Evolutionary conservation across 116 monocot genomes (phyloP).

Genomic region (Cymodocea nodosa): DNA sequence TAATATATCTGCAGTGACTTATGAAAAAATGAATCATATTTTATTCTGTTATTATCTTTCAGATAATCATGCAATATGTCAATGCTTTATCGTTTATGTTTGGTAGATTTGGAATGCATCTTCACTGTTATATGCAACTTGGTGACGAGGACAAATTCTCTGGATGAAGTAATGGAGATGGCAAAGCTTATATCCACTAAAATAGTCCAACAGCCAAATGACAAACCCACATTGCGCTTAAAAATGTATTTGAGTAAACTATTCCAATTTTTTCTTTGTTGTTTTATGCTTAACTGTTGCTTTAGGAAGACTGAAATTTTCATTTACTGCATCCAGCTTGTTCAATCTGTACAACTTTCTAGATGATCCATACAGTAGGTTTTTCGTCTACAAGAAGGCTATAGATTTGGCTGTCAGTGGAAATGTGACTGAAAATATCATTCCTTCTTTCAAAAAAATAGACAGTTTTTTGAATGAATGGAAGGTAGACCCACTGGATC

Average conservation of each 20-base stretch:
- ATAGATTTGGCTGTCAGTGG: conserved; percentile 59
- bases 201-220: conserved; percentile 63
- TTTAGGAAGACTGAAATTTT: conserved; percentile 12
- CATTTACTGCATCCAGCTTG: conserved; percentile 38
- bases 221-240: conserved; percentile 73
- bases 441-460: conserved; percentile 84
- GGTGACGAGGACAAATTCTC: conserved; percentile 35
- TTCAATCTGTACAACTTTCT: conserved; percentile 91
- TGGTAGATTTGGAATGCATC: conserved; percentile 81
- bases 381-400: conserved; percentile 69
- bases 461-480: conserved; percentile 78
- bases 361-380: conserved; percentile 63
- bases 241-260: conserved; percentile 42
- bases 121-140: conserved; percentile 80
- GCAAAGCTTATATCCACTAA: conserved; percentile 76
- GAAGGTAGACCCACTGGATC: conserved; percentile 62
- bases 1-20: too few species aligned
- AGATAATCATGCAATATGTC: neutral
- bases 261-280: neutral
- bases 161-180: conserved; percentile 83
- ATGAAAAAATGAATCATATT: too few species aligned
- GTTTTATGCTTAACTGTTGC: neutral
- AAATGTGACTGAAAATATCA: conserved; percentile 61
- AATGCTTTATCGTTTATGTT: neutral
- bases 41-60: too few species aligned